These are phyloP conservation scores for Aspergillus homomorphus DNA, from an alignment of 495 filamentous ascomycete genomes.

Conservation along the genomic window DNA sequence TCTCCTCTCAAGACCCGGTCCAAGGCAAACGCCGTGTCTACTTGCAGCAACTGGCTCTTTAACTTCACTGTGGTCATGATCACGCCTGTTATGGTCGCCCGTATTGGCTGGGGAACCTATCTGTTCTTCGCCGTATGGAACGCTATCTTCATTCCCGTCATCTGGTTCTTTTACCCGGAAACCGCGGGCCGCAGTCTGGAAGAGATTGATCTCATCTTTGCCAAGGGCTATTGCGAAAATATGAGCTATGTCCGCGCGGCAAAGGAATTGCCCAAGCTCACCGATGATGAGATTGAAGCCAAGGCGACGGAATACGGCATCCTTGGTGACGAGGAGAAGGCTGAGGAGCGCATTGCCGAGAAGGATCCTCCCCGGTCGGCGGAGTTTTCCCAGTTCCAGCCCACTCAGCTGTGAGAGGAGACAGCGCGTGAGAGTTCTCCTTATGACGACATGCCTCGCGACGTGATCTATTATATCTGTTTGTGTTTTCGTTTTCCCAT, in stretches of 20 bases:
- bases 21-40: constrained; percentile 67
- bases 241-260: constrained; percentile 66
- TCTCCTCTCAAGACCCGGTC: constrained; percentile 63
- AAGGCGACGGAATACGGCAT: constrained; percentile 56
- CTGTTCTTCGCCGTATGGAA: constrained; percentile 67
- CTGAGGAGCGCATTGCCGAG: constrained; percentile 8
- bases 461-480: constrained; percentile 3
- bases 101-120: constrained; percentile 67
- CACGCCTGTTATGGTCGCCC: constrained; percentile 61
- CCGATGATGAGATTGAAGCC: constrained; percentile 54
- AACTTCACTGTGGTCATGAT: constrained; percentile 75
- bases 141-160: constrained; percentile 59
- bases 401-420: constrained; percentile 5
- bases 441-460: constrained; percentile 1
- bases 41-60: constrained; percentile 69
- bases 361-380: constrained; percentile 1
- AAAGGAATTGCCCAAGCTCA: constrained; percentile 61
- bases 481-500: neutral
- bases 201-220: constrained; percentile 70
- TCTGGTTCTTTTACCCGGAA: constrained; percentile 69
- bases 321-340: constrained; percentile 13
- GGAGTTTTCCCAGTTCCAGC: constrained; percentile 2
- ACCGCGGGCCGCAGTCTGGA: constrained; percentile 60
- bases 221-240: constrained; percentile 65
- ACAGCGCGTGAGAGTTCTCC: neutral